Base-by-base conservation (phyloP, 2,329 filamentous ascomycete genomes). In the Byssothecium circinans region DNA sequence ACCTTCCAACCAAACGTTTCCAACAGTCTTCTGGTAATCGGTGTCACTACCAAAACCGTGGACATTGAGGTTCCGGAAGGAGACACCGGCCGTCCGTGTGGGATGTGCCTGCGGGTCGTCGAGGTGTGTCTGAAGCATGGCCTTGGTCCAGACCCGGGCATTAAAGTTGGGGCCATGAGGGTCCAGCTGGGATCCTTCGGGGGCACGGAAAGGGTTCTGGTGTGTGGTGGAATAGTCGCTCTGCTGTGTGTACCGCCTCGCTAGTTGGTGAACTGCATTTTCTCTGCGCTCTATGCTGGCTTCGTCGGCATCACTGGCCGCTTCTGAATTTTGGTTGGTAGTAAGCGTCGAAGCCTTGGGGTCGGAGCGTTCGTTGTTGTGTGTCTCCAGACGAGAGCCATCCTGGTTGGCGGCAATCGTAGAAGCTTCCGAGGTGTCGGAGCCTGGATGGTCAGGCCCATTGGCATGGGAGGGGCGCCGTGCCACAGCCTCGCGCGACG, bases 1-100 rank as follows among this genome's bases (percentile, higher is more conserved):
- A 4, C 51, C 64, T 43, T 77, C 73, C 1, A 78, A 51, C 64
- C 68, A 73, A 40, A 78, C 58, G 48, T 78, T 79, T 46, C 70
- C 73, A 6, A 79, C 75, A 54, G 72, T 76, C 58, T 78, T 78
- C 55, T 79, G 77, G 58, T 77, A 78, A 57, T 79, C 76, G 3
- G 75, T 77, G 19, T 72, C 74, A 41, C 70, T 65, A 38, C 76
- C 77, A 49, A 71, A 78, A 22, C 77, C 77, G 47, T 76, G 72
- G n/a, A 74, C 77, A 41, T 73, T 78, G 27, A 79, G 61, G 38
- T 73, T 69, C 33, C 63, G 64, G 63, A 77, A 79, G 12, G 73
- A 68, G 25, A 79, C 57, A 54, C 76, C 76, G 19, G 76, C 73
- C 8, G 75, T 77, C 8, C 76, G 67, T 6, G 62, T 56, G 4